Evolutionary conservation across 1,284 basidiomycete species (phyloP).

Genomic region (Takashimella koratensis): DNA sequence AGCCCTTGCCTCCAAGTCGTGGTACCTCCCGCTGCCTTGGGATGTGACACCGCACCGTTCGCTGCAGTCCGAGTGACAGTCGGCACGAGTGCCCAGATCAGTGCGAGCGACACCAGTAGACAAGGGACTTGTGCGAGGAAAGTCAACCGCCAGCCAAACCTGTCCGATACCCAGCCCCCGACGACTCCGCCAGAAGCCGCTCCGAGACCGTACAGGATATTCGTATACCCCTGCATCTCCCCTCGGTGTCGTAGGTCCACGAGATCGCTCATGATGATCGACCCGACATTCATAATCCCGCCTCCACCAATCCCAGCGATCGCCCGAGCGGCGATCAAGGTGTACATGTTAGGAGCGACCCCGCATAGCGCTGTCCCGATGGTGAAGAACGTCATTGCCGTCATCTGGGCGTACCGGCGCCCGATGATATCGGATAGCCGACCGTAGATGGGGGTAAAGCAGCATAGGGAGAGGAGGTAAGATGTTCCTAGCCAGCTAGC

Average conservation of each 20-base stretch:
- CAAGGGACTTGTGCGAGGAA: slow-evolving; percentile 71
- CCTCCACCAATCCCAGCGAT: slow-evolving; percentile 88
- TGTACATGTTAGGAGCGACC: slow-evolving; percentile 73
- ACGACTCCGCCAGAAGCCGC: slow-evolving; percentile 63
- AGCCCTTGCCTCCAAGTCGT: slow-evolving; percentile 62
- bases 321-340: slow-evolving; percentile 73
- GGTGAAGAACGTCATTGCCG: slow-evolving; percentile 75
- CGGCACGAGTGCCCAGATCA: slow-evolving; percentile 53
- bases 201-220: slow-evolving; percentile 57
- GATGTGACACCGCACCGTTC: slow-evolving; percentile 25
- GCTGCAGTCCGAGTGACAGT: slow-evolving; percentile 55
- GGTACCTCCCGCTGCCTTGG: slow-evolving; percentile 55
- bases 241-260: slow-evolving; percentile 73
- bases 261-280: slow-evolving; percentile 44
- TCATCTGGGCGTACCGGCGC: slow-evolving; percentile 65
- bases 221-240: slow-evolving; percentile 81
- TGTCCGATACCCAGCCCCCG: slow-evolving; percentile 80
- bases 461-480: slow-evolving; percentile 72
- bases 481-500: slow-evolving; percentile 83
- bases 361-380: slow-evolving; percentile 78
- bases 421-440: slow-evolving; percentile 83
- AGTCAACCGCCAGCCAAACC: slow-evolving; percentile 65
- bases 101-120: slow-evolving; percentile 61
- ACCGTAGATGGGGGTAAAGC: slow-evolving; percentile 85
- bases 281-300: slow-evolving; percentile 53